These are phyloP conservation scores for Protomyces pachydermus DNA, from an alignment of 1,139 yeast species.

Conservation along the genomic window DNA sequence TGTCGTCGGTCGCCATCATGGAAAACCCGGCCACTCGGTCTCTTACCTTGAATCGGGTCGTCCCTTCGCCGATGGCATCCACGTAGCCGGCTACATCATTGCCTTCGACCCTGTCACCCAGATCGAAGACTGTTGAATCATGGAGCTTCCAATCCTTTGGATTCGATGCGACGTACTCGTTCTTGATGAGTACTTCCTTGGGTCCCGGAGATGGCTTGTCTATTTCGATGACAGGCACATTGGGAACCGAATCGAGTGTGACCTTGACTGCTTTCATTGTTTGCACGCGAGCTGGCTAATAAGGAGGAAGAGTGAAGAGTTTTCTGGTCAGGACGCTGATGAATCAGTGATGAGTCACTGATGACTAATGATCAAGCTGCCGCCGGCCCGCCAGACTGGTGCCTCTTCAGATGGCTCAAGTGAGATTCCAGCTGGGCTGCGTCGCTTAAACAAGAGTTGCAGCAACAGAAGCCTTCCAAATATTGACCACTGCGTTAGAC, in stretches of 20 bases:
- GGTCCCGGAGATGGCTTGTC: slow-evolving; percentile 27
- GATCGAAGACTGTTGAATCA: slow-evolving; percentile 31
- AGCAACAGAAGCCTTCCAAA: too few species aligned
- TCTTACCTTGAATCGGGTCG: slow-evolving; percentile 48
- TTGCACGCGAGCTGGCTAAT: too few species aligned
- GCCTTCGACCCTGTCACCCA: slow-evolving; percentile 36
- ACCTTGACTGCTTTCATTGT: background rate
- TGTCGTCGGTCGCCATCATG: background rate
- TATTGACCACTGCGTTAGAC: too few species aligned
- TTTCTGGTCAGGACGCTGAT: too few species aligned
- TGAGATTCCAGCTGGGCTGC: too few species aligned
- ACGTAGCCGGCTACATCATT: slow-evolving; percentile 52
- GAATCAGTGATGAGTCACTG: too few species aligned
- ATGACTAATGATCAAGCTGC: too few species aligned
- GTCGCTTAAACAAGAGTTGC: too few species aligned
- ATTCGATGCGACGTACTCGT: slow-evolving; percentile 58
- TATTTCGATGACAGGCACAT: background rate
- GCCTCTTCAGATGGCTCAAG: too few species aligned
- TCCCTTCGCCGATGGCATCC: slow-evolving; percentile 52
- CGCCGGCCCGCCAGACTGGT: too few species aligned
- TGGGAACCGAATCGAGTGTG: background rate
- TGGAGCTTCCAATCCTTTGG: slow-evolving; percentile 74
- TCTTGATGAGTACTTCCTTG: slow-evolving; percentile 50
- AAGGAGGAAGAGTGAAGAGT: too few species aligned
- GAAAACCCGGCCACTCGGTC: slow-evolving; percentile 49